Evolutionary conservation across 2,329 filamentous ascomycete species (phyloP).

Genomic region (Hawksworthiomyces lignivorus): DNA sequence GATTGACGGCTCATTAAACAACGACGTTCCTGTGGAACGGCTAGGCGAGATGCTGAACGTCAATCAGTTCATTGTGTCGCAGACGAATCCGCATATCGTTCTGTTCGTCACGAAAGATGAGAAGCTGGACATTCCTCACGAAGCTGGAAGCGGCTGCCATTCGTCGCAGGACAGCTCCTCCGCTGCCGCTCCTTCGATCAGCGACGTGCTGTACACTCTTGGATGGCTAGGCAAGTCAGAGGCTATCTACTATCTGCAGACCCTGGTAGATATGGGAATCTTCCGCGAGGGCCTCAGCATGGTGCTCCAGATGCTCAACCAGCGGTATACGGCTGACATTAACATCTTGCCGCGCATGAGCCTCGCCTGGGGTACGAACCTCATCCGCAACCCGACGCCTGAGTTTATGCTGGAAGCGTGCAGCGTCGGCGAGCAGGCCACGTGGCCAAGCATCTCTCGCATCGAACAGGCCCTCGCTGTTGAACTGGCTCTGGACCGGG

Average conservation of each 20-base stretch:
- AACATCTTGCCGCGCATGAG: conserved; percentile 51
- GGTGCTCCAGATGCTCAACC: conserved; percentile 70
- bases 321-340: conserved; percentile 91
- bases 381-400: conserved; percentile 75
- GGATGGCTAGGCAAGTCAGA: conserved; percentile 72
- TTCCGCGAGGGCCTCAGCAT: conserved; percentile 75
- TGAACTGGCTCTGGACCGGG: conserved; percentile 73
- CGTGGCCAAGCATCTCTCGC: conserved; percentile 82
- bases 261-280: conserved; percentile 71
- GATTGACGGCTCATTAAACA: conserved; percentile 93
- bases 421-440: conserved; percentile 72
- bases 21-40: conserved; percentile 84
- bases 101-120: conserved; percentile 77
- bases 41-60: conserved; percentile 95
- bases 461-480: conserved; percentile 84
- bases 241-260: conserved; percentile 69
- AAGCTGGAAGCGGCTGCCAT: too few relatives aligned
- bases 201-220: conserved; percentile 54
- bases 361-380: conserved; percentile 39
- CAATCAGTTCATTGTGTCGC: conserved; percentile 95
- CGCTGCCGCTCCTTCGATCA: neutral
- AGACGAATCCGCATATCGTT: conserved; percentile 90
- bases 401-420: conserved; percentile 81
- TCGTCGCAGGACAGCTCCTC: neutral
- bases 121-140: conserved; percentile 21